phyloP scores from a whole-genome alignment of 495 filamentous ascomycete genomes.

The Penicillium herquei region DNA sequence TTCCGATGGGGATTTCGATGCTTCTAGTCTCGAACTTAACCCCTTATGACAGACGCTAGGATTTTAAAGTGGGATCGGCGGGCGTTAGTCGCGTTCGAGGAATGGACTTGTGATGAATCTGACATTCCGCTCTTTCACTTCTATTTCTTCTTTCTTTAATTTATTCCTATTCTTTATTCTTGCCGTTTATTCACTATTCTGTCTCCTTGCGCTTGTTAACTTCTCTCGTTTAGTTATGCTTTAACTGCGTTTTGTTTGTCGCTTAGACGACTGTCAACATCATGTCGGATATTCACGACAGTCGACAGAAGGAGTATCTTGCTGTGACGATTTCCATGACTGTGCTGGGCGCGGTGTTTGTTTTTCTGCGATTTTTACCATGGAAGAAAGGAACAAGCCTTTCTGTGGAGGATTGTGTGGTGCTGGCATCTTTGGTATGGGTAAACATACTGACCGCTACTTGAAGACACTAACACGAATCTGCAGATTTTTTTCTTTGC shows the following conservation, averaged over 20 bases:
- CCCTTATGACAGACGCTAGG: constrained; percentile 1
- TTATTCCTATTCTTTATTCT: neutral
- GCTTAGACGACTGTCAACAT: neutral
- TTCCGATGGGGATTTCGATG: neutral
- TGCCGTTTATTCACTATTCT: neutral
- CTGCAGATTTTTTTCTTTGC: constrained; percentile 8
- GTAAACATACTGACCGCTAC: neutral
- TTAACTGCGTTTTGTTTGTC: neutral
- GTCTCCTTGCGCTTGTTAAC: neutral
- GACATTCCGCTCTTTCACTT: neutral
- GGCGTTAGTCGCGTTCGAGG: neutral
- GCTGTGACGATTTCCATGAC: constrained; percentile 12
- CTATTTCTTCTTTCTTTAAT: neutral
- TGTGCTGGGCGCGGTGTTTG: constrained; percentile 11
- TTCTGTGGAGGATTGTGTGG: constrained; percentile 11
- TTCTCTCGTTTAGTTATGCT: neutral
- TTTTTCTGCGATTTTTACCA: constrained; percentile 10
- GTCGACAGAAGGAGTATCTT: constrained; percentile 9
- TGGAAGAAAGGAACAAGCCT: constrained; percentile 6
- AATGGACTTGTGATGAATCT: neutral
- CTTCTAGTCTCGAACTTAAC: neutral
- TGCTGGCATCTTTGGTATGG: constrained; percentile 11
- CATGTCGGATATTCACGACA: neutral
- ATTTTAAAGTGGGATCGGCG: constrained; percentile 3
- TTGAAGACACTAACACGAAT: neutral